A percentile compares a stretch with the other conserved stretches of the same genome.
These are phyloP conservation scores for Geranium brycei DNA, from an alignment of 345 rosid species.

Conservation along the genomic window DNA sequence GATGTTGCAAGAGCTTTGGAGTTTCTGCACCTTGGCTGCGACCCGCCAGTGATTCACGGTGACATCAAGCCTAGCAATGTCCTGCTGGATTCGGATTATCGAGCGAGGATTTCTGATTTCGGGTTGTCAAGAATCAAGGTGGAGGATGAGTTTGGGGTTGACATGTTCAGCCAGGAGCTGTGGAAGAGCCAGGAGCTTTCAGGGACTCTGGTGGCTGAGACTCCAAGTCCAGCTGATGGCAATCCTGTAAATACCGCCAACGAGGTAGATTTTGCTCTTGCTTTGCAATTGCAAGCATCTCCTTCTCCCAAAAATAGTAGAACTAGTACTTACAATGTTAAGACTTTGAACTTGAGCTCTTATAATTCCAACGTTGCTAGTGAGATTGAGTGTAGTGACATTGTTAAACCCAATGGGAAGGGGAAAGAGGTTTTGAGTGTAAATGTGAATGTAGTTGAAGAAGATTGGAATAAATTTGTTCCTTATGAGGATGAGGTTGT, in stretches of 20 bases:
- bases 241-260: constrained; percentile 37
- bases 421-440: constrained; percentile 59
- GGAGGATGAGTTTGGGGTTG: constrained; percentile 66
- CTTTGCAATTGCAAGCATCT: constrained; percentile 89
- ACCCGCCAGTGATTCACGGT: constrained; percentile 94
- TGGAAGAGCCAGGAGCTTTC: constrained; percentile 73
- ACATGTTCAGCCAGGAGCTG: constrained; percentile 75
- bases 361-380: constrained; percentile 26
- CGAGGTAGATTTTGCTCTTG: constrained; percentile 88
- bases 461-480: constrained; percentile 52
- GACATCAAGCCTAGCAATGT: constrained; percentile 94
- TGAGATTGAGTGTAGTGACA: constrained; percentile 23
- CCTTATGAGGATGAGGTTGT: constrained; percentile 40
- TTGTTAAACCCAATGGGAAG: constrained; percentile 29
- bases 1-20: constrained; percentile 86
- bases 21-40: constrained; percentile 75
- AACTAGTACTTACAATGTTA: constrained; percentile 33
- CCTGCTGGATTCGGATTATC: constrained; percentile 66
- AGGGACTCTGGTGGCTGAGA: constrained; percentile 46
- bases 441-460: constrained; percentile 34
- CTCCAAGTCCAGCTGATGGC: constrained; percentile 26
- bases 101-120: constrained; percentile 85
- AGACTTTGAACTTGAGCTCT: constrained; percentile 42
- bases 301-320: constrained; percentile 68
- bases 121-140: constrained; percentile 83